A percentile compares a stretch with the other conserved stretches of the same genome.
Conservation (phyloP, 192 early-diverging fungal species). For the Entomortierella lignicola region DNA sequence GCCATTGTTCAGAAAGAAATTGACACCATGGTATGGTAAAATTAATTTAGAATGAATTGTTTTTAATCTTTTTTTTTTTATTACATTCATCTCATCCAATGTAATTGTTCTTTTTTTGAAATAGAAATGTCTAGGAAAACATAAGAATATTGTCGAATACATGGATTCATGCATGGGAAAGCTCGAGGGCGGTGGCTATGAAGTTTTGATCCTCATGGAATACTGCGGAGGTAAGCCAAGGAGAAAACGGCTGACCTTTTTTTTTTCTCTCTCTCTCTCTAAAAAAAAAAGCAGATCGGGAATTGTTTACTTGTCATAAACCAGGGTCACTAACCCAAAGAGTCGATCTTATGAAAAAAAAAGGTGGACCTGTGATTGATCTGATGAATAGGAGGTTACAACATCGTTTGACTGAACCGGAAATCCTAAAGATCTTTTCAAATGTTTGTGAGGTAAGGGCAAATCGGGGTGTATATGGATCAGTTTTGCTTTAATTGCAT, state of each 20-base stretch:
- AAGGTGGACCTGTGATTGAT: conserved; percentile 84
- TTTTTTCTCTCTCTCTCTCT: neutral
- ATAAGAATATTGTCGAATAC: conserved; percentile 86
- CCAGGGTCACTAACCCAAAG: too few species aligned
- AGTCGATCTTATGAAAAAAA: neutral
- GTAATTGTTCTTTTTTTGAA: neutral
- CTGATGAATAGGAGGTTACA: conserved; percentile 87
- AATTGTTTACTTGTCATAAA: too few species aligned
- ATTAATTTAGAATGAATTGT: neutral
- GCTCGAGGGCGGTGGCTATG: conserved; percentile 72
- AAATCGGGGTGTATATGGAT: neutral
- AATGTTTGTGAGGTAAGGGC: conserved; percentile 74
- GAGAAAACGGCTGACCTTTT: neutral
- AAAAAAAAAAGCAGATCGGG: conserved; percentile 71
- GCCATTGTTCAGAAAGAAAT: conserved; percentile 79
- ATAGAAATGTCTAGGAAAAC: conserved; percentile 75
- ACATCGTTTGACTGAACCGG: conserved; percentile 79
- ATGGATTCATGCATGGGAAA: conserved; percentile 75
- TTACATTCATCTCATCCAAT: neutral
- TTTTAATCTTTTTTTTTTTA: neutral
- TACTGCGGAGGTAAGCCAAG: conserved; percentile 78
- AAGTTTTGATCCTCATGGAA: conserved; percentile 92
- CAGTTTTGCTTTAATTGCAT: too few species aligned
- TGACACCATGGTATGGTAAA: conserved; percentile 83
- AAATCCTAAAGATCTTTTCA: conserved; percentile 90